phyloP scores from a whole-genome alignment of 75 land plant species.

The Picea glauca region DNA sequence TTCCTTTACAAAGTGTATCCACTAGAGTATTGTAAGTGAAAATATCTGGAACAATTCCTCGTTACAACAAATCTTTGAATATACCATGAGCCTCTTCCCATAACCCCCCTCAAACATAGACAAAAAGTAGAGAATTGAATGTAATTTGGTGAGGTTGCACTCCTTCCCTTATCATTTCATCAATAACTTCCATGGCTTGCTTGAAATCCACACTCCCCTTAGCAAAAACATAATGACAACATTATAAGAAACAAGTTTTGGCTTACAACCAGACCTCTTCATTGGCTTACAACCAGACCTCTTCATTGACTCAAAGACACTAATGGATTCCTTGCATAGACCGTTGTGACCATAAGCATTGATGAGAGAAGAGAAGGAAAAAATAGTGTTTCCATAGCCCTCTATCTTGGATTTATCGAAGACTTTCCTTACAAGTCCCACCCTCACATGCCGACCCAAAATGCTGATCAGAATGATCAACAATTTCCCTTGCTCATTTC shows the following conservation, averaged over 20 bases:
- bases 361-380: slow-evolving; percentile 76
- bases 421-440: slow-evolving; percentile 61
- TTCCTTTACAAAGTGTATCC: slow-evolving; percentile 88
- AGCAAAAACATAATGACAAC: slow-evolving; percentile 89
- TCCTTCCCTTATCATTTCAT: slow-evolving; percentile 79
- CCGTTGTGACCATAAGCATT: slow-evolving; percentile 89
- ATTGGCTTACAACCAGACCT: slow-evolving; percentile 66
- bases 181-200: slow-evolving; percentile 45
- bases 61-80: slow-evolving; percentile 72
- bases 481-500: slow-evolving; percentile 64
- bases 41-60: slow-evolving; percentile 84
- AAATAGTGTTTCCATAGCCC: slow-evolving; percentile 91
- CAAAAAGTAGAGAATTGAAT: slow-evolving; percentile 87
- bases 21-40: slow-evolving; percentile 91
- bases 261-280: slow-evolving; percentile 39
- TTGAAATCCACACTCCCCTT: slow-evolving; percentile 80
- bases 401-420: slow-evolving; percentile 47
- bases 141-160: slow-evolving; percentile 91
- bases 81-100: slow-evolving; percentile 75
- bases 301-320: slow-evolving; percentile 77
- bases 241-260: slow-evolving; percentile 87
- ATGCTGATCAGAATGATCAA: slow-evolving; percentile 73
- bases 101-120: slow-evolving; percentile 68
- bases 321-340: slow-evolving; percentile 55
- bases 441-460: slow-evolving; percentile 77